Evolutionary conservation across 129 eudicot genomes (phyloP).

Genomic region (Escallonia rubra): DNA sequence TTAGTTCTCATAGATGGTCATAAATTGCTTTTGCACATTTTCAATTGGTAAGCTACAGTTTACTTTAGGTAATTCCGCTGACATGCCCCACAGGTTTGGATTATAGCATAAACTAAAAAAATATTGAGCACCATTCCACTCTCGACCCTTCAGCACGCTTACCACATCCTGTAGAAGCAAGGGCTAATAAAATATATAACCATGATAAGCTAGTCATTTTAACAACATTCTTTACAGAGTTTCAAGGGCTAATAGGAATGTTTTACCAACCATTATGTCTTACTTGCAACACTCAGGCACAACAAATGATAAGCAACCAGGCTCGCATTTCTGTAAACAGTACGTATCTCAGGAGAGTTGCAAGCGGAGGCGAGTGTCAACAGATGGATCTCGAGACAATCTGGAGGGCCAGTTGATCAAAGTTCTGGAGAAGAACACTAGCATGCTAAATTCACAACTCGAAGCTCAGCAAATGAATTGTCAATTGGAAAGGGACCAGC

Average conservation of each 20-base stretch:
- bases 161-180: no score
- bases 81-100: no score
- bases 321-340: constrained; percentile 27
- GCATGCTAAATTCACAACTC: constrained; percentile 37
- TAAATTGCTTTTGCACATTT: no score
- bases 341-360: constrained; percentile 36
- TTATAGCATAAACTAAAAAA: no score
- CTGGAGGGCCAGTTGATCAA: constrained; percentile 34
- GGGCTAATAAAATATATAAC: no score
- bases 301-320: constrained; percentile 34
- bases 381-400: constrained; percentile 26
- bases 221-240: no score
- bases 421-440: constrained; percentile 50
- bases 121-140: no score
- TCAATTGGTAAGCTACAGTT: no score
- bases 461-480: constrained; percentile 50
- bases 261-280: not conserved
- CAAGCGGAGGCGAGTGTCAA: constrained; percentile 50
- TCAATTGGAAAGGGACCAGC: constrained; percentile 53
- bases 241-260: no score
- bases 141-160: no score
- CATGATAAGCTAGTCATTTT: no score
- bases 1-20: not conserved
- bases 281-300: constrained; percentile 22
- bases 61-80: no score